Base-by-base conservation (phyloP, 768 basidiomycete species). In the Mycena kentingensis region DNA sequence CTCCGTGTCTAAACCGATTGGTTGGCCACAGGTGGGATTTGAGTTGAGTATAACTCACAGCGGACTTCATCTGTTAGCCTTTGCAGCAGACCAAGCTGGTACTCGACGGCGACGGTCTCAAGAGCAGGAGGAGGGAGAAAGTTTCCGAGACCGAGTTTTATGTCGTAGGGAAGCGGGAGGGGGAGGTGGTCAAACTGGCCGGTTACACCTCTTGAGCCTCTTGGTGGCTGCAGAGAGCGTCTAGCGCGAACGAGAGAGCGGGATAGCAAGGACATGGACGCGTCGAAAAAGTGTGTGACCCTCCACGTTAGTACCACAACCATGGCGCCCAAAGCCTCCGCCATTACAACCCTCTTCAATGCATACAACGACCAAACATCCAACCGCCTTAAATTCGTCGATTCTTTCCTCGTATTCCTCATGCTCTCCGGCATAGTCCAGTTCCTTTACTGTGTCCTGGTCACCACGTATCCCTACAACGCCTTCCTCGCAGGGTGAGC, bases 381-480 rank as follows among this genome's bases (percentile, higher is more conserved):
- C 4, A 73, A 89, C 61, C 83, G 92, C 13, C 84, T 98, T 63
- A 96, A 98, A 75, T 85, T 95, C 71, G 85, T 98, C 67, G 97
- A 99, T 75, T 73, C 84, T 7, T 98, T 98, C 77, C 80, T 98
- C 58, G 72, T 90, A 54, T 97, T 96, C 78, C 80, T 96, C 63
- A 85, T 98, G 76, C 78, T 96, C 39, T 90, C 90, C 2, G 97
- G 97, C 62, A 79, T 95, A 52, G 67, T 84, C 38, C 95, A 98
- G 68, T 98, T 99, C 73, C 73, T 81, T 10, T 98, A 98, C 74
- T 93, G 96, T 73, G 72, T 96, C 26, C 77, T 93, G 60, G 79
- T 99, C 56, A 93, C 93, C 52, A 89, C 85, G 74, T 98, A 85
- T 72, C 97, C 97, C 21, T 98, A 95, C 78, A 98, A 99, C 62